Evolutionary conservation across 352 stramenopile genomes (phyloP), one percentile per base, ranked within the genome.

Genomic region (Globisporangium alternatum): DNA sequence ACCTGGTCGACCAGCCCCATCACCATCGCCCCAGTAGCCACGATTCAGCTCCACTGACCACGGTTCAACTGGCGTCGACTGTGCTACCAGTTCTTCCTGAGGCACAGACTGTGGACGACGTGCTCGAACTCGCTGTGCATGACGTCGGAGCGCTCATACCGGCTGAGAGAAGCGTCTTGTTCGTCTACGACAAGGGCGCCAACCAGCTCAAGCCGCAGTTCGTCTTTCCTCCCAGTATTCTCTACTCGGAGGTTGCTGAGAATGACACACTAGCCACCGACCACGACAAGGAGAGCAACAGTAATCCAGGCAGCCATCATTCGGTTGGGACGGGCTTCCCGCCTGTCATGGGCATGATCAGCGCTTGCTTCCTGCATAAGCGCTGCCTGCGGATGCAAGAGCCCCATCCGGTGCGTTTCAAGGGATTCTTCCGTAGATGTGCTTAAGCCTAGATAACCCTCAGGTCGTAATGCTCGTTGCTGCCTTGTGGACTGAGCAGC

Each of bases 321-420:
- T 9, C 31, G 1, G 15, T 2, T 15, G 6, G 10, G 17, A n/a
- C 45, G 10, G 19, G 75, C 6, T 88, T 89, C 43, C 70, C 76
- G 0, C 80, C 80, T 0, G 77, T 87, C 17, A 65, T 89, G 62
- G 80, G 80, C 28, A 75, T 89, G 66, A 64, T 88, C 31, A 87
- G 80, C 55, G 69, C 75, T 0, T 79, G 75, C 33, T 89, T 89
- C 55, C 59, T 89, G 12, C 77, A 88, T 54, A 74, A 68, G 64
- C 61, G 80, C 3, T 88, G 78, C 56, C 53, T 86, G n/a, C 58
- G 77, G 15, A 89, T 89, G 80, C 72, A 89, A 43, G 76, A 89
- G 43, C 76, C 76, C 2, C 67, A 77, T 25, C 54, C 69, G 45
- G 79, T 88, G 70, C 21, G 57, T 37, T 31, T 7, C 30, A 5